Evolutionary conservation across 2,329 filamentous ascomycete genomes (phyloP).

Genomic region (Penicillium expansum): DNA sequence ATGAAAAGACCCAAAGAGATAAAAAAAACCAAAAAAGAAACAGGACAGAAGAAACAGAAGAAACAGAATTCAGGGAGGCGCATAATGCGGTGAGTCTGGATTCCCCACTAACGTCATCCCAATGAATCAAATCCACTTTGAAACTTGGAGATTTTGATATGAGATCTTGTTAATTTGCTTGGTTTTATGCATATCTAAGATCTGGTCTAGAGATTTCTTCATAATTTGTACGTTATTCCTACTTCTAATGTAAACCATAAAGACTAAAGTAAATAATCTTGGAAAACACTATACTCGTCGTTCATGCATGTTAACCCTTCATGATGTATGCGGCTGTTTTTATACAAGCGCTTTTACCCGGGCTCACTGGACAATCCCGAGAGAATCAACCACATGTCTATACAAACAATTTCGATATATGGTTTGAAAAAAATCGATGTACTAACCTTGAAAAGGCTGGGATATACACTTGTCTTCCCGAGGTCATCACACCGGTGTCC

Average conservation of each 20-base stretch:
- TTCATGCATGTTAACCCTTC: background rate
- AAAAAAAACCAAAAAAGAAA: background rate
- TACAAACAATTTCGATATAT: background rate
- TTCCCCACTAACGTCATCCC: slow-evolving; percentile 29
- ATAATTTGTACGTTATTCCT: background rate
- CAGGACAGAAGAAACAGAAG: background rate
- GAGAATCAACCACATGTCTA: background rate
- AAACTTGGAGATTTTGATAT: background rate
- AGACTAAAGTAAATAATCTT: background rate
- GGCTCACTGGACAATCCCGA: background rate
- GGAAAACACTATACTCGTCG: background rate
- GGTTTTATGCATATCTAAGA: background rate
- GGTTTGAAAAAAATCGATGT: background rate
- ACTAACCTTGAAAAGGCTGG: background rate
- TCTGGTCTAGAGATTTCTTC: background rate
- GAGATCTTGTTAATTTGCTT: background rate
- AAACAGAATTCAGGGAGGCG: background rate
- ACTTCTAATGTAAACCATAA: background rate
- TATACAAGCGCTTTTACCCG: background rate
- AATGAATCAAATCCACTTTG: slow-evolving; percentile 3
- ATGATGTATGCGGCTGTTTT: background rate
- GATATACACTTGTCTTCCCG: background rate
- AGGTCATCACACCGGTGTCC: background rate
- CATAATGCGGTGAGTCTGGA: slow-evolving; percentile 26
- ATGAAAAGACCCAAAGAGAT: slow-evolving; percentile 3